phyloP scores from a whole-genome alignment of 345 rosid genomes.

The Camelina sativa region DNA sequence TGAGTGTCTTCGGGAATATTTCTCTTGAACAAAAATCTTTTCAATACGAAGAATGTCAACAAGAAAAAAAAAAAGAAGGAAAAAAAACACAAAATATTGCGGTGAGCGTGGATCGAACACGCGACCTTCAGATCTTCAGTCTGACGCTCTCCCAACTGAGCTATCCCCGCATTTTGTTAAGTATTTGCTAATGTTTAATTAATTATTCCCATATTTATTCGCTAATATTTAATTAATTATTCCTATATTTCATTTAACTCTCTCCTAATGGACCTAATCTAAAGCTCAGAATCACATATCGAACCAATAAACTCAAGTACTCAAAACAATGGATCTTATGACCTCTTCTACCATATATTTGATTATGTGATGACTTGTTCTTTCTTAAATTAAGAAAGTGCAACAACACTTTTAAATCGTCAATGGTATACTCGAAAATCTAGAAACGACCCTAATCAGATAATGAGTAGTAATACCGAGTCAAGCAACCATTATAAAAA shows the following conservation, averaged over 20 bases:
- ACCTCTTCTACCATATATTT: neutral
- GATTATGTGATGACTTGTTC: neutral
- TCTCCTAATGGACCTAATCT: neutral
- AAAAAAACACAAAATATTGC: slow-evolving; percentile 41
- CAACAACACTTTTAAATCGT: neutral
- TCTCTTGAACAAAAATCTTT: neutral
- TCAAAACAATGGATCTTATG: neutral
- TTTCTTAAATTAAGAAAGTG: neutral
- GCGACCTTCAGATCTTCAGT: slow-evolving; percentile 78
- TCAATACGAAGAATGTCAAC: neutral
- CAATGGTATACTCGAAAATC: neutral
- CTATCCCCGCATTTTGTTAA: slow-evolving; percentile 62
- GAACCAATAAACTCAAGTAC: neutral
- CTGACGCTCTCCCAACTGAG: slow-evolving; percentile 99
- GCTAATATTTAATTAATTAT: neutral
- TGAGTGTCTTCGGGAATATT: neutral
- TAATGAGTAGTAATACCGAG: neutral
- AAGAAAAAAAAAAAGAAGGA: too few relatives aligned
- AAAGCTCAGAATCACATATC: neutral
- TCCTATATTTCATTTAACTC: neutral
- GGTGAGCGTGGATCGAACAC: slow-evolving; percentile 80
- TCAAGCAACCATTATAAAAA: neutral
- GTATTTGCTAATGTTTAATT: neutral
- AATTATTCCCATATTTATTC: neutral
- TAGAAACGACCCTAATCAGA: neutral